Percentiles rank a stretch among this genome's conserved stretches.
Conservation (phyloP, 352 stramenopile species). For the Globisporangium okanoganense region DNA sequence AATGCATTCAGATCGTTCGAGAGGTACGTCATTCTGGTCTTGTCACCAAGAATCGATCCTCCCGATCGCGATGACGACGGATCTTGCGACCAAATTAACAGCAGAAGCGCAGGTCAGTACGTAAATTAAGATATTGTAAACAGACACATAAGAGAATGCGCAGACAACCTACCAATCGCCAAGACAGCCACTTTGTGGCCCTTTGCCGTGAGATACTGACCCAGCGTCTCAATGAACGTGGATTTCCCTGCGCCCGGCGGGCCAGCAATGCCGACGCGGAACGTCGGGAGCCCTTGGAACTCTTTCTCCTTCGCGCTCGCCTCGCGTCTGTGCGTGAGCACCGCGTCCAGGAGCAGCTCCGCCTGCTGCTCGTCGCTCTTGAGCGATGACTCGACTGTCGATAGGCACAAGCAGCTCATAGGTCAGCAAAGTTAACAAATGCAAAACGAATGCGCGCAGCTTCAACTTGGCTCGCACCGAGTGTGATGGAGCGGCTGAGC, state of each 20-base stretch:
- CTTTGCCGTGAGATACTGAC: slow-evolving; percentile 77
- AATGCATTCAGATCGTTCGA: slow-evolving; percentile 91
- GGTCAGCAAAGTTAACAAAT: not conserved
- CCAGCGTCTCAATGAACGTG: slow-evolving; percentile 97
- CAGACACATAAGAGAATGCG: not conserved
- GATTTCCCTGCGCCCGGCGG: slow-evolving; percentile 96
- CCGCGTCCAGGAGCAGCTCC: slow-evolving; percentile 83
- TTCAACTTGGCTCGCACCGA: slow-evolving; percentile 33
- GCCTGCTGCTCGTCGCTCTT: slow-evolving; percentile 73
- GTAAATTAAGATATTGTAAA: not conserved
- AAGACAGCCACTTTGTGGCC: slow-evolving; percentile 92
- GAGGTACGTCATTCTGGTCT: slow-evolving; percentile 96
- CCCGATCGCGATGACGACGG: slow-evolving; percentile 94
- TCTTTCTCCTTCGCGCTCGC: slow-evolving; percentile 22
- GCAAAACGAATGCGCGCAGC: not conserved
- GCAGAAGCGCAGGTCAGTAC: not conserved
- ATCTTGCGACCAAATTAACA: slow-evolving; percentile 47
- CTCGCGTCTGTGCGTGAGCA: slow-evolving; percentile 62
- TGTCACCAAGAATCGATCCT: slow-evolving; percentile 97
- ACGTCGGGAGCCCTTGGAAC: slow-evolving; percentile 37
- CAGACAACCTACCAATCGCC: slow-evolving; percentile 61
- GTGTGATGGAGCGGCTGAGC: slow-evolving; percentile 70
- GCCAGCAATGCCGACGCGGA: slow-evolving; percentile 89
- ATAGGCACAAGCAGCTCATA: not conserved
- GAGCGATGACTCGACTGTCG: slow-evolving; percentile 74